phyloP scores from a whole-genome alignment of 2,329 filamentous ascomycete species.

The Epicoccum sorghinum region DNA sequence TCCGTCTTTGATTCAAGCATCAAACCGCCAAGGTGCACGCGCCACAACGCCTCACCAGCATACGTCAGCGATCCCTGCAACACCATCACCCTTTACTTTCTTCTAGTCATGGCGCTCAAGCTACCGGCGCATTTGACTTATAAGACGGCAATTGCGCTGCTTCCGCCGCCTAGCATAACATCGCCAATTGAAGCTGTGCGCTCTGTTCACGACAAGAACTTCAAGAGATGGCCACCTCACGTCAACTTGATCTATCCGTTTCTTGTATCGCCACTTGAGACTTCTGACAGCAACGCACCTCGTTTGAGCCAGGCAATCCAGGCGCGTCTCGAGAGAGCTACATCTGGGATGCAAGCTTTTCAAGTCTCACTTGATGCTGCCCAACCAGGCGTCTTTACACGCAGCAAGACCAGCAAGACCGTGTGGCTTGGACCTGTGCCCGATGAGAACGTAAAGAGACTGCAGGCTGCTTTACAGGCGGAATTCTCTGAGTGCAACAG shows the following conservation, averaged over 20 bases:
- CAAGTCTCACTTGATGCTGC: constrained; percentile 29
- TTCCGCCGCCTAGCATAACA: constrained; percentile 29
- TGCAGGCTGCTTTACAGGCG: constrained; percentile 35
- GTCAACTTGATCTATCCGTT: constrained; percentile 43
- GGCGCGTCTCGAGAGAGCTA: constrained; percentile 27
- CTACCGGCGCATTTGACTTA: constrained; percentile 33
- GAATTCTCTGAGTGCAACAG: constrained; percentile 33
- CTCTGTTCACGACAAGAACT: constrained; percentile 32
- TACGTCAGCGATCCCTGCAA: background rate
- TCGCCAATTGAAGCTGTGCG: constrained; percentile 36
- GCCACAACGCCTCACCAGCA: constrained; percentile 17
- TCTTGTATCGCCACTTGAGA: constrained; percentile 27
- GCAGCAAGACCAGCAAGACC: constrained; percentile 28
- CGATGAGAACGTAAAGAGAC: constrained; percentile 14
- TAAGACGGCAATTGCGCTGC: constrained; percentile 34
- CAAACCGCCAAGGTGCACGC: constrained; percentile 24
- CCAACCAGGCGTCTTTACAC: constrained; percentile 24
- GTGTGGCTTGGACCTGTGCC: constrained; percentile 34
- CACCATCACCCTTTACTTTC: background rate
- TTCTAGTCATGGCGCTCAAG: constrained; percentile 16
- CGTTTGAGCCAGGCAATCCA: constrained; percentile 27
- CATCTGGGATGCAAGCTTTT: constrained; percentile 24
- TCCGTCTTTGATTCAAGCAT: constrained; percentile 14
- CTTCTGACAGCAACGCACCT: constrained; percentile 3
- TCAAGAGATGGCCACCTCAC: constrained; percentile 38